Percentiles rank a stretch among this genome's conserved stretches.
Conservation (phyloP, 345 rosid genomes). For the Trapa incisa region DNA sequence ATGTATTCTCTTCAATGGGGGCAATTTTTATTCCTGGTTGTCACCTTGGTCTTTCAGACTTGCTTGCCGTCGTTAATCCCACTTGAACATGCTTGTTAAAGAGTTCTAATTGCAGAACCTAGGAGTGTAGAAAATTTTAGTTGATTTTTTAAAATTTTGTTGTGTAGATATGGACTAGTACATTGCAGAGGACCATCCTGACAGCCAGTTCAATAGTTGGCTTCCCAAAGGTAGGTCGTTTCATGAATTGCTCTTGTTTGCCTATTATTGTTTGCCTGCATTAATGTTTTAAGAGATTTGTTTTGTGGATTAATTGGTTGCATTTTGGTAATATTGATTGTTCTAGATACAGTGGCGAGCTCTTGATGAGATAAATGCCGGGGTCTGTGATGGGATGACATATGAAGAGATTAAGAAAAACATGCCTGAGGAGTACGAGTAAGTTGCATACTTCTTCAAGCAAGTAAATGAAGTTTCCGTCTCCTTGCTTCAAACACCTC, state of each 20-base stretch:
- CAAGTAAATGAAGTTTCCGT: not conserved
- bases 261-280: not conserved
- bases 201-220: conserved; percentile 82
- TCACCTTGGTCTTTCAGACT: not conserved
- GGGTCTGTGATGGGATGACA: conserved; percentile 99
- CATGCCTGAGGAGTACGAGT: conserved; percentile 98
- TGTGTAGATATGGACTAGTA: conserved; percentile 91
- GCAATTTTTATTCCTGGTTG: not conserved
- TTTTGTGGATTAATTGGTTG: not conserved
- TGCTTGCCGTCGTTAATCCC: not conserved
- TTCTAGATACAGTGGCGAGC: conserved; percentile 98
- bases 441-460: conserved; percentile 16
- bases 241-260: conserved; percentile 5
- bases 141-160: not conserved
- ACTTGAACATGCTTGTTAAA: not conserved
- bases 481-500: not conserved
- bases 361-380: conserved; percentile 95
- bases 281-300: not conserved
- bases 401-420: conserved; percentile 86
- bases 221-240: conserved; percentile 74
- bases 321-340: conserved; percentile 1
- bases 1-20: not conserved
- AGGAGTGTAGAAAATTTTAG: not conserved
- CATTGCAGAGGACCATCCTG: conserved; percentile 81
- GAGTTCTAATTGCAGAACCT: not conserved